phyloP scores from a whole-genome alignment of 768 basidiomycete genomes.

The Phanerochaete carnosa region DNA sequence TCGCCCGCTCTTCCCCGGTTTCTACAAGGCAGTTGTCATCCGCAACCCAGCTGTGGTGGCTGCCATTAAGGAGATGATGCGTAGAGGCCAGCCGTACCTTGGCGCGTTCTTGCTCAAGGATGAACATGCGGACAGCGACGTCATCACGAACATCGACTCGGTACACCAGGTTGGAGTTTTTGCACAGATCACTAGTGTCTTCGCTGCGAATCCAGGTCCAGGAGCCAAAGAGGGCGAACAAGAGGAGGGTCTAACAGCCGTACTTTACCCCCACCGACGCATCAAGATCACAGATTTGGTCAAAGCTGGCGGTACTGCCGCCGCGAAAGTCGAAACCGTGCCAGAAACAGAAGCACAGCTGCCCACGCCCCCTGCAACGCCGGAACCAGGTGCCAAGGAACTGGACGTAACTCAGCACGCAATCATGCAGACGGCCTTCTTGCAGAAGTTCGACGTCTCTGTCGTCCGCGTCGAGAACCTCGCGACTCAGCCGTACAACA shows the following conservation, averaged over 20 bases:
- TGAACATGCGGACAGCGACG: conserved; percentile 86
- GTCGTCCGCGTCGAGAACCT: conserved; percentile 89
- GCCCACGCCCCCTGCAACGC: conserved; percentile 30
- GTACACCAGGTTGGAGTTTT: conserved; percentile 95
- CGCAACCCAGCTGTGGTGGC: conserved; percentile 87
- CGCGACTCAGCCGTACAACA: conserved; percentile 75
- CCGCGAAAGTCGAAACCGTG: conserved; percentile 32
- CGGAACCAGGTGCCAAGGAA: conserved; percentile 10
- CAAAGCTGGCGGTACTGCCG: conserved; percentile 48
- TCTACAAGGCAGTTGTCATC: conserved; percentile 97
- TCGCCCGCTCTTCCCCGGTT: conserved; percentile 93
- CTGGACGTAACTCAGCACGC: conserved; percentile 31
- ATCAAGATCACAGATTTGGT: conserved; percentile 87
- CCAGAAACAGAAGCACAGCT: conserved; percentile 22
- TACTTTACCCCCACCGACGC: conserved; percentile 89
- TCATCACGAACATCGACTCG: conserved; percentile 83
- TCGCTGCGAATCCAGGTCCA: conserved; percentile 52
- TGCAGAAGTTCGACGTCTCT: conserved; percentile 78
- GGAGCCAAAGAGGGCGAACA: conserved; percentile 69
- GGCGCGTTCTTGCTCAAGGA: conserved; percentile 97
- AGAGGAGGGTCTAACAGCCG: conserved; percentile 91
- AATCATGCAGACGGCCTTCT: conserved; percentile 80
- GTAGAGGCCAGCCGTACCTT: conserved; percentile 94
- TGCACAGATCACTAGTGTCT: conserved; percentile 94
- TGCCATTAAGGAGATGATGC: conserved; percentile 95